Base-by-base conservation (phyloP, 495 filamentous ascomycete genomes). In the Xylaria cubensis region DNA sequence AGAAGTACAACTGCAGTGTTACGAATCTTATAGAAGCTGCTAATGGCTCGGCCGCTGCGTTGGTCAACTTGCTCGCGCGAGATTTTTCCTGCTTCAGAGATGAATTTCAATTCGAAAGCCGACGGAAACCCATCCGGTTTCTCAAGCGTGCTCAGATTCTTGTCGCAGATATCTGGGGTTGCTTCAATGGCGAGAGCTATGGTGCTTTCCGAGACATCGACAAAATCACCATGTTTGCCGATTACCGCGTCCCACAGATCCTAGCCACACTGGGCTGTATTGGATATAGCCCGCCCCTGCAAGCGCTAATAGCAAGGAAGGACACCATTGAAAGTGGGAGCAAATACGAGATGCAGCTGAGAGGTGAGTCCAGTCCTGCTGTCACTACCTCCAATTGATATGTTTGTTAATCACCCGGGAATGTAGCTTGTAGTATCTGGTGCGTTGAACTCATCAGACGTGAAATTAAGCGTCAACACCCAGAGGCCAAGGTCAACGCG, bases 211-310 rank as follows among this genome's bases (percentile, higher is more conserved):
- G 90, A 36, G 97, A 99, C 75, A 97, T 99, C 65, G 90, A 94
- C 77, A 92, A 93, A 74, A 92, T 99, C 77, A 99, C 97, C 72
- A 98, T 98, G 93, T 99, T 98, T 82, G 94, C 96, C 85, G 96
- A 99, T 84, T 98, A 99, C 78, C 90, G 96, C 34, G 90, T 99
- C 44, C 96, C 96, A 6, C 96, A 98, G 84, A 97, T 98, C 74
- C 88, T 99, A 6, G 87, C 97, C 75, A 86, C 88, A 32, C 85
- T 99, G 34, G 92, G 93, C 46, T 96, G 93, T 71, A 84, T 99
- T 21, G 86, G 86, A 67, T 97, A 95, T 82, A 93, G 91, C 36
- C 96, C 96, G 0, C 86, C 90, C 6, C 81, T 99, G 26, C 90
- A 93, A 13, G 84, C 84, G 15, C 87, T 91, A 19, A 91, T 99